Percentiles rank a stretch among this genome's conserved stretches.
Evolutionary conservation across 1,284 basidiomycete species (phyloP).

Genomic region (Cryptococcus neoformans): DNA sequence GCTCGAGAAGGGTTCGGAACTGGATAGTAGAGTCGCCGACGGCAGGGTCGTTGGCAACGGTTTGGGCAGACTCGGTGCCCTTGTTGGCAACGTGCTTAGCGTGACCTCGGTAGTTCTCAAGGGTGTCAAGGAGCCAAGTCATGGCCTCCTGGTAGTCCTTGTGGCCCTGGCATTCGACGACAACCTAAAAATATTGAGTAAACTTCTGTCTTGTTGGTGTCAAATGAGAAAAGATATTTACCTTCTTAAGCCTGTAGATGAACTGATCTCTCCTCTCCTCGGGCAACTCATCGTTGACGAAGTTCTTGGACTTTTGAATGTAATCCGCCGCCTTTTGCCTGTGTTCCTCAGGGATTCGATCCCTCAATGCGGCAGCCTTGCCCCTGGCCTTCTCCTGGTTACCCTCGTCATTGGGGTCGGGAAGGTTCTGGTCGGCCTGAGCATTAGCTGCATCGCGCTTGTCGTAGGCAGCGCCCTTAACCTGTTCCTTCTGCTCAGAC

Average conservation of each 20-base stretch:
- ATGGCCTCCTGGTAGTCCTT: conserved; percentile 83
- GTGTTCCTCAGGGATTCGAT: conserved; percentile 52
- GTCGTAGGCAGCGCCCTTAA: conserved; percentile 42
- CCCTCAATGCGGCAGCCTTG: conserved; percentile 52
- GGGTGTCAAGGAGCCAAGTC: conserved; percentile 65
- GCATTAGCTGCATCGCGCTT: conserved; percentile 13
- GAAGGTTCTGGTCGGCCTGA: conserved; percentile 30
- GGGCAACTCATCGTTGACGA: conserved; percentile 69
- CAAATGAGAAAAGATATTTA: conserved; percentile 34
- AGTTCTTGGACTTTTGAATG: conserved; percentile 58
- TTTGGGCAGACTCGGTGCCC: conserved; percentile 48
- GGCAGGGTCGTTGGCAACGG: conserved; percentile 55
- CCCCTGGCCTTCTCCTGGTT: conserved; percentile 57
- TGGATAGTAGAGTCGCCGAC: conserved; percentile 62
- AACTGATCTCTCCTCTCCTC: conserved; percentile 69
- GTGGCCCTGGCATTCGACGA: conserved; percentile 81
- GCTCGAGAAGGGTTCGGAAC: conserved; percentile 78
- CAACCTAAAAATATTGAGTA: conserved; percentile 17
- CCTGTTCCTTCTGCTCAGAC: conserved; percentile 41
- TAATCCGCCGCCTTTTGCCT: conserved; percentile 25
- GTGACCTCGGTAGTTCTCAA: conserved; percentile 73
- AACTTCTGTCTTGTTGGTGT: not conserved
- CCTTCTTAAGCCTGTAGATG: conserved; percentile 55
- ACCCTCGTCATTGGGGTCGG: conserved; percentile 30
- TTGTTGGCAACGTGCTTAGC: conserved; percentile 54